Conservation (phyloP, 306 rosid species). For the Potentilla sterilis region DNA sequence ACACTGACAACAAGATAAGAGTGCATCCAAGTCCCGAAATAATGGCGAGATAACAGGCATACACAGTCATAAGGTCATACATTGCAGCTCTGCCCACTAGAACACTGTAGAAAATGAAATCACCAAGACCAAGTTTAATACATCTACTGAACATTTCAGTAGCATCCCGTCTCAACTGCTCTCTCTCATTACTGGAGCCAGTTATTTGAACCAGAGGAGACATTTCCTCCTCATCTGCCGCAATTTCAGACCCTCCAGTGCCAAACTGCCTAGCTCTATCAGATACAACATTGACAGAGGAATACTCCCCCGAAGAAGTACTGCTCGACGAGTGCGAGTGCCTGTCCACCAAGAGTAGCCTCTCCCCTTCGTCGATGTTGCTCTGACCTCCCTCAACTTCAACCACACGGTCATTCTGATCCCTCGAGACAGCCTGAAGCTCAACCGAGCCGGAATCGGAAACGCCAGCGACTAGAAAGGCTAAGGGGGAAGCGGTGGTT, state of each 20-base stretch:
- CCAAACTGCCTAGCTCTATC: conserved; percentile 24
- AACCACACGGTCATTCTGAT: conserved; percentile 23
- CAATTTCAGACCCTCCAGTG: conserved; percentile 34
- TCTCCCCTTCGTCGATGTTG: conserved; percentile 41
- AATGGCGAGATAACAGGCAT: conserved; percentile 96
- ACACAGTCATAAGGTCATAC: conserved; percentile 96
- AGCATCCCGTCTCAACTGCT: conserved; percentile 28
- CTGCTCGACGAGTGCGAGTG: conserved; percentile 33
- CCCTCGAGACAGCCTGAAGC: conserved; percentile 56
- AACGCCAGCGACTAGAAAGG: conserved; percentile 57
- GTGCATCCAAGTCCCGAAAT: conserved; percentile 90
- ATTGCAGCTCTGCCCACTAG: conserved; percentile 97
- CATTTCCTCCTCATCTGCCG: conserved; percentile 41
- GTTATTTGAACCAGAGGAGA: conserved; percentile 68
- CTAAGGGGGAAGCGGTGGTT: conserved; percentile 41
- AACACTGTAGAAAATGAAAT: conserved; percentile 91
- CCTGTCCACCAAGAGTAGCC: conserved; percentile 54
- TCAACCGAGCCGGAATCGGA: conserved; percentile 60
- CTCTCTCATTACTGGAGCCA: conserved; percentile 36
- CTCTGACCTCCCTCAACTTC: conserved; percentile 20
- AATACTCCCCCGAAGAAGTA: conserved; percentile 34
- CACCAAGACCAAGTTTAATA: conserved; percentile 92
- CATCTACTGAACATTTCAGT: conserved; percentile 53
- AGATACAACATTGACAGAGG: conserved; percentile 21
- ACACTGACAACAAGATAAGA: conserved; percentile 76